Percentiles rank a stretch among this genome's conserved stretches.
These are phyloP conservation scores for Cornus kousa DNA, from an alignment of 148 eudicot genomes.

Conservation along the genomic window DNA sequence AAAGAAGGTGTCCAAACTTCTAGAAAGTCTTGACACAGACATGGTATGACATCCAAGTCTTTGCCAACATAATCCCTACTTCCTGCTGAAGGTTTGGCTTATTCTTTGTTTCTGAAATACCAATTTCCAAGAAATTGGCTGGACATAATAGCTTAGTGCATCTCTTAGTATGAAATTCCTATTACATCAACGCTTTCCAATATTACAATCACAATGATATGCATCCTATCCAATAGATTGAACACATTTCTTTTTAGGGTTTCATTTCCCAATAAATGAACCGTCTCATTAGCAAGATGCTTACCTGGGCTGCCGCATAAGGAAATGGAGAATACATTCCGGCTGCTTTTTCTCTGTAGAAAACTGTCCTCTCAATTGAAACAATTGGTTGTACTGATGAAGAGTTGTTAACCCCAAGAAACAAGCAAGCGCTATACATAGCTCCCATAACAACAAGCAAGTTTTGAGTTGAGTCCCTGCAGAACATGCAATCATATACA, in stretches of 20 bases:
- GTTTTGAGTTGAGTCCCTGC: slow-evolving; percentile 59
- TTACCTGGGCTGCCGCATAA: slow-evolving; percentile 86
- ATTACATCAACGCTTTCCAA: not conserved
- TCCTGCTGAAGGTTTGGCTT: too few species aligned
- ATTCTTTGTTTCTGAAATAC: not conserved
- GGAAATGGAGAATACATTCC: slow-evolving; percentile 87
- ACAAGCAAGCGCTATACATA: slow-evolving; percentile 58
- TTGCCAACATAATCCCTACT: not conserved
- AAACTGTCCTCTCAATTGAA: slow-evolving; percentile 83
- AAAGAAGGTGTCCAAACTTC: not conserved
- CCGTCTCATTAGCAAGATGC: not conserved
- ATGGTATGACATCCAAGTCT: not conserved
- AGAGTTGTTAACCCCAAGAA: slow-evolving; percentile 79
- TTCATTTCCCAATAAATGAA: not conserved
- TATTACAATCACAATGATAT: slow-evolving; percentile 3
- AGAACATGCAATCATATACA: not conserved
- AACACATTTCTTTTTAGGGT: slow-evolving; percentile 1
- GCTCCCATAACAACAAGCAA: slow-evolving; percentile 69
- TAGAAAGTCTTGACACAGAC: not conserved
- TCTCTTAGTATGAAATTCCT: not conserved
- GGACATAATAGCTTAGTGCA: not conserved
- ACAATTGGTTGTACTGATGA: slow-evolving; percentile 83
- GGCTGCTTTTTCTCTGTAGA: slow-evolving; percentile 90
- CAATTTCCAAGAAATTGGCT: not conserved
- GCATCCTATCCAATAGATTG: not conserved